Conservation (phyloP, 768 basidiomycete species). For the Leccinum arenicola region DNA sequence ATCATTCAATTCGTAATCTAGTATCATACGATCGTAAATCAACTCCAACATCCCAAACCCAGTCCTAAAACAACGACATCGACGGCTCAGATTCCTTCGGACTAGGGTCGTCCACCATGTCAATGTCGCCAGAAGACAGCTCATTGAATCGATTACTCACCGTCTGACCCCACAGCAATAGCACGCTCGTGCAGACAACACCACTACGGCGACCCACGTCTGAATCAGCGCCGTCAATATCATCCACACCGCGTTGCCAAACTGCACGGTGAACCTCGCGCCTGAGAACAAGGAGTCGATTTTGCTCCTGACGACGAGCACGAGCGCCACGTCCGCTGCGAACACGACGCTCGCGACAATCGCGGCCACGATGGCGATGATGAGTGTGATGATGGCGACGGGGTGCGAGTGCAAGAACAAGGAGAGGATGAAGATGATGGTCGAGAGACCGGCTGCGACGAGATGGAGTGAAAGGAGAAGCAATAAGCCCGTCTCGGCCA, state of each 20-base stretch:
- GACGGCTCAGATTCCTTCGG: background rate
- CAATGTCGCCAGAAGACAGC: background rate
- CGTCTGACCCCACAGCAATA: slow-evolving; percentile 64
- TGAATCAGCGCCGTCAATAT: slow-evolving; percentile 51
- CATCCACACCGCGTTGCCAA: slow-evolving; percentile 77
- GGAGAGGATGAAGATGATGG: slow-evolving; percentile 49
- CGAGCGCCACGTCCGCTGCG: slow-evolving; percentile 60
- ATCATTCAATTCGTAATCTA: background rate
- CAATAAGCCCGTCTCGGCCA: slow-evolving; percentile 49
- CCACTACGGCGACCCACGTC: slow-evolving; percentile 58
- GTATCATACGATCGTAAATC: background rate
- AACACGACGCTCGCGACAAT: slow-evolving; percentile 55
- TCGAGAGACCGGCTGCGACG: slow-evolving; percentile 56
- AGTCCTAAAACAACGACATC: background rate
- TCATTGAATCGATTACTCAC: slow-evolving; percentile 19
- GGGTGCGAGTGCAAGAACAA: slow-evolving; percentile 58
- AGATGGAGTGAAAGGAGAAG: slow-evolving; percentile 68
- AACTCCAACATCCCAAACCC: background rate
- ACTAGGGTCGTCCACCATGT: slow-evolving; percentile 7
- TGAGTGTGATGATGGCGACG: slow-evolving; percentile 55
- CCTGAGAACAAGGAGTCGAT: slow-evolving; percentile 37
- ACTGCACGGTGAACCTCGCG: slow-evolving; percentile 44
- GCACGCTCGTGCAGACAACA: slow-evolving; percentile 63
- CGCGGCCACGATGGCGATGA: slow-evolving; percentile 55
- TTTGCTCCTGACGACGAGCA: slow-evolving; percentile 47